Percentiles rank a stretch among this genome's conserved stretches.
Evolutionary conservation across 345 rosid genomes (phyloP).

Genomic region (Balakata baccata): DNA sequence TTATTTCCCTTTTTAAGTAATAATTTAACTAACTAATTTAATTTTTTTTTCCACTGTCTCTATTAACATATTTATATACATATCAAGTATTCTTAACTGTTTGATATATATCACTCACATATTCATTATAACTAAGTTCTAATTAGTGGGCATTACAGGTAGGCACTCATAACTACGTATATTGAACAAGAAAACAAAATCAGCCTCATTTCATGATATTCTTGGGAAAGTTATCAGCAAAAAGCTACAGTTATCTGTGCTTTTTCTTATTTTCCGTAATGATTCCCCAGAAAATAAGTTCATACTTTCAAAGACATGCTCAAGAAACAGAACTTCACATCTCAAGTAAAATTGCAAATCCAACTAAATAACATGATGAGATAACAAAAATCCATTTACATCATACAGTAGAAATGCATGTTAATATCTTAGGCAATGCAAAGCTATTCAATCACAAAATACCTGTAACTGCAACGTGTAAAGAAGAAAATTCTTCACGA

Average conservation of each 20-base stretch:
- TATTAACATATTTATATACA: too few relatives aligned
- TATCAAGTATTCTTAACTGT: too few relatives aligned
- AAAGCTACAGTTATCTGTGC: not conserved
- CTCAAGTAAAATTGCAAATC: not conserved
- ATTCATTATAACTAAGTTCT: too few relatives aligned
- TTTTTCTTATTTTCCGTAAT: not conserved
- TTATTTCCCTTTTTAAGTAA: too few relatives aligned
- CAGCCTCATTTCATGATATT: not conserved
- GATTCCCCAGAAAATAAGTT: not conserved
- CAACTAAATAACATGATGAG: not conserved
- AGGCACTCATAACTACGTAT: too few relatives aligned
- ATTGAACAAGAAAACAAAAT: not conserved
- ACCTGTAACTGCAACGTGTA: constrained; percentile 95
- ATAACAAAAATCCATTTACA: not conserved
- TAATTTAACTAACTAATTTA: too few relatives aligned
- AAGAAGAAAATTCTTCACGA: constrained; percentile 92
- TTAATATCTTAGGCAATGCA: not conserved
- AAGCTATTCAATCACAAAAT: constrained; percentile 12
- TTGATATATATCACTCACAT: too few relatives aligned
- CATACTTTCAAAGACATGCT: not conserved
- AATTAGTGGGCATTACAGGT: too few relatives aligned
- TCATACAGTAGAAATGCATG: not conserved
- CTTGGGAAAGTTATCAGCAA: not conserved
- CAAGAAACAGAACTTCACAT: not conserved
- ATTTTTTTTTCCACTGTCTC: too few relatives aligned